Evolutionary conservation across 306 rosid genomes (phyloP), one percentile per base, ranked within the genome.

Genomic region (Prosopis cineraria): DNA sequence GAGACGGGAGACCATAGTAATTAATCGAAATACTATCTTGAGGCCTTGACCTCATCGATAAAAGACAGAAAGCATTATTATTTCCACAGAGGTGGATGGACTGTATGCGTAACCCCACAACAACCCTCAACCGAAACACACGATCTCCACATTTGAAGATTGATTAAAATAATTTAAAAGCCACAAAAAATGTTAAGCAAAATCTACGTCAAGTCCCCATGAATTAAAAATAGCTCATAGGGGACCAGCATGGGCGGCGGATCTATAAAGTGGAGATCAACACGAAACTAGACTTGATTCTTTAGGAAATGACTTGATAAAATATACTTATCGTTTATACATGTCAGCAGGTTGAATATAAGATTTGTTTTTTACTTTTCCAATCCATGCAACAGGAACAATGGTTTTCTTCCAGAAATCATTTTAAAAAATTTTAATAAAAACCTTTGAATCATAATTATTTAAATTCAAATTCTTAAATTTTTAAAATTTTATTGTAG

Each of bases 81-180:
- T 37, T 65, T 20, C 47, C n/a, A 65, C 3, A 4, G 7, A 43
- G 48, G 31, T 20, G 10, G 30, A 36, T 37, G 43, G n/a, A 66
- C 71, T 10, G 20, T n/a, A 36, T 10, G 31, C 7, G 2, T 24
- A 39, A 37, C 3, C 33, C 24, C 47, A 29, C 53, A 22, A 20
- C 52, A 22, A 40, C 13, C 34, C 16, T 20, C 20, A 10, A 5
- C 34, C n/a, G n/a, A 39, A 67, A 40, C 4, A 40, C 20, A 39
- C 50, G 43, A 12, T n/a, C 20, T 67, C 39, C 70, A 37, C 70
- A 65, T 65, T 65, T 65, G n/a, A n/a, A n/a, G n/a, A 25, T 64
- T n/a, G 40, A 34, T 34, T 24, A 56, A 56, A 64, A 64, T 6
- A 25, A 56, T 34, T 17, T 8, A 34, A 31, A 62, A 17, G 1